Conservation (phyloP, 345 rosid species). For the Gossypium australe region DNA sequence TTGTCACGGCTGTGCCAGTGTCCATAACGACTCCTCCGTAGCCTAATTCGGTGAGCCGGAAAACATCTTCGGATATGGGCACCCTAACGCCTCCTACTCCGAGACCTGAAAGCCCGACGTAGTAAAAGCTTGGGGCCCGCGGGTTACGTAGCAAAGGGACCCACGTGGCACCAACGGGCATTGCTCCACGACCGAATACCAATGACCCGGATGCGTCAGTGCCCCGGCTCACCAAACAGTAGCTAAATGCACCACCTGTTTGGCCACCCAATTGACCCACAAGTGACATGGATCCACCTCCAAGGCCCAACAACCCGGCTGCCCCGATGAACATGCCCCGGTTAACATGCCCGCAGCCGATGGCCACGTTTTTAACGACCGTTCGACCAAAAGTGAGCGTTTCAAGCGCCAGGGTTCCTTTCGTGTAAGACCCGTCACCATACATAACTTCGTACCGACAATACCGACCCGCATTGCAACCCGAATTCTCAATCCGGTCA, state of each 20-base stretch:
- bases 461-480: constrained; percentile 64
- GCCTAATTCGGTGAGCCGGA: constrained; percentile 49
- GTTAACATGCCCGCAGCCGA: constrained; percentile 90
- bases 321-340: constrained; percentile 95
- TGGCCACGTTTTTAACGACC: constrained; percentile 63
- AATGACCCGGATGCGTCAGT: constrained; percentile 60
- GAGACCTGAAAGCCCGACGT: constrained; percentile 69
- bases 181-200: constrained; percentile 68
- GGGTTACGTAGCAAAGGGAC: constrained; percentile 79
- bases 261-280: constrained; percentile 86
- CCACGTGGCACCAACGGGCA: constrained; percentile 94
- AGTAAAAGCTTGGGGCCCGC: constrained; percentile 71
- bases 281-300: constrained; percentile 86
- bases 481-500: constrained; percentile 63
- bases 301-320: constrained; percentile 84
- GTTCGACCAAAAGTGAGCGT: constrained; percentile 68
- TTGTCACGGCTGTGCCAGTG: constrained; percentile 91
- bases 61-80: constrained; percentile 51
- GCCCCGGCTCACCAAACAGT: constrained; percentile 80
- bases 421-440: constrained; percentile 94
- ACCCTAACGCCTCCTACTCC: constrained; percentile 69
- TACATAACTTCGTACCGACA: constrained; percentile 82
- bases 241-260: constrained; percentile 84
- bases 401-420: constrained; percentile 80
- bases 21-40: constrained; percentile 95